A percentile compares a stretch with the other conserved stretches of the same genome.
Evolutionary conservation across 768 basidiomycete genomes (phyloP).

Genomic region (Crepidotus variabilis): DNA sequence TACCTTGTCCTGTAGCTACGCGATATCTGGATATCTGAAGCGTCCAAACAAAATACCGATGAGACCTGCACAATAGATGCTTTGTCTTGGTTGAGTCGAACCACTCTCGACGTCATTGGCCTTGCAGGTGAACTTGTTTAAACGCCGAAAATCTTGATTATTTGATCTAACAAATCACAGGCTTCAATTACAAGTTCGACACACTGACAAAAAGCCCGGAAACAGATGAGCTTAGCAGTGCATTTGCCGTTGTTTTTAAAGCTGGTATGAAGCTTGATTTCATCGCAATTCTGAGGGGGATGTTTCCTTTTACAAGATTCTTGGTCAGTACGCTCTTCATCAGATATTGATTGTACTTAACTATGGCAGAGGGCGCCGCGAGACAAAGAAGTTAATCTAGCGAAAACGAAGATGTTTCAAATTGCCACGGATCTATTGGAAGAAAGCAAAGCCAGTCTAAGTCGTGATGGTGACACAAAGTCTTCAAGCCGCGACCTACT

Average conservation of each 20-base stretch:
- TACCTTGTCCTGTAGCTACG: slow-evolving; percentile 54
- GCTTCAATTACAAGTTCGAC: slow-evolving; percentile 33
- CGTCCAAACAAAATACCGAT: slow-evolving; percentile 20
- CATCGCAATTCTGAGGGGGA: slow-evolving; percentile 26
- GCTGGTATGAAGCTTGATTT: slow-evolving; percentile 33
- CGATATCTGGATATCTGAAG: slow-evolving; percentile 40
- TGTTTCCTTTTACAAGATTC: slow-evolving; percentile 32
- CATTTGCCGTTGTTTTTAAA: slow-evolving; percentile 49
- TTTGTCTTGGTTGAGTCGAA: slow-evolving; percentile 59
- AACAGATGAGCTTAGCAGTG: slow-evolving; percentile 47
- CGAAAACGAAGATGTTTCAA: slow-evolving; percentile 46
- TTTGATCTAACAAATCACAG: slow-evolving; percentile 9
- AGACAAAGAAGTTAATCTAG: slow-evolving; percentile 52
- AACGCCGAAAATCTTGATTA: slow-evolving; percentile 13
- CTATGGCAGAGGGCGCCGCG: not conserved
- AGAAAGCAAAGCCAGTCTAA: slow-evolving; percentile 37
- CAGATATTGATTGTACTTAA: not conserved
- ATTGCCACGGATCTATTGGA: slow-evolving; percentile 48
- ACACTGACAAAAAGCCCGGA: slow-evolving; percentile 22
- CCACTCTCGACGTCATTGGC: slow-evolving; percentile 77
- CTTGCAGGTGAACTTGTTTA: slow-evolving; percentile 48
- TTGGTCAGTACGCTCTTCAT: slow-evolving; percentile 25
- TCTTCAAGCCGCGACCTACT: slow-evolving; percentile 50
- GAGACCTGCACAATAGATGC: slow-evolving; percentile 54
- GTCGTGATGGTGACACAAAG: slow-evolving; percentile 24